phyloP scores from a whole-genome alignment of 2,329 filamentous ascomycete species.

The Botrytis squamosa region DNA sequence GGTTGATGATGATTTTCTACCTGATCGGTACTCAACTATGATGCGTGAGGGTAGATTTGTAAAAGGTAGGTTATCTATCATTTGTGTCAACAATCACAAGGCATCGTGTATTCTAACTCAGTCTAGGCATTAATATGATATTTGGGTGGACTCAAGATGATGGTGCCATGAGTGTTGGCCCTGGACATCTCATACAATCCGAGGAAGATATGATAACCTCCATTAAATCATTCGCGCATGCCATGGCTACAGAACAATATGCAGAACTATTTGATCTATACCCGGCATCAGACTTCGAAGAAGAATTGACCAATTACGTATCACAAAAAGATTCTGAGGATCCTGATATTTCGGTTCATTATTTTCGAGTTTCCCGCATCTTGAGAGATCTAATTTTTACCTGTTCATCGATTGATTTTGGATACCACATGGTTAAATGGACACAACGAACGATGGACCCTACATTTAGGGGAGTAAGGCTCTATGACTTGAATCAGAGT shows the following conservation, averaged over 20 bases:
- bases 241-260: background rate
- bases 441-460: background rate
- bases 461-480: background rate
- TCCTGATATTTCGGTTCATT: constrained; percentile 9
- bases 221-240: background rate
- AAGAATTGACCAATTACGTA: background rate
- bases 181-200: background rate
- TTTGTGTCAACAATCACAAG: background rate
- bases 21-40: background rate
- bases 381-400: constrained; percentile 5
- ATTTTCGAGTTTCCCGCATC: constrained; percentile 12
- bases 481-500: constrained; percentile 16
- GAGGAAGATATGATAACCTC: background rate
- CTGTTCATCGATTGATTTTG: constrained; percentile 14
- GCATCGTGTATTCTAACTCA: background rate
- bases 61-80: background rate
- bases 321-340: background rate
- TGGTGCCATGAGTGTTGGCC: constrained; percentile 15
- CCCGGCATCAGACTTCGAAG: background rate
- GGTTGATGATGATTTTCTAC: constrained; percentile 11
- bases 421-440: constrained; percentile 12
- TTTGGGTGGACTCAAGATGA: constrained; percentile 20
- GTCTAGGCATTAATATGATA: constrained; percentile 12
- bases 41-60: constrained; percentile 7
- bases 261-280: background rate